Conservation (phyloP, 257 asterid genomes). For the Paulownia fortunei region DNA sequence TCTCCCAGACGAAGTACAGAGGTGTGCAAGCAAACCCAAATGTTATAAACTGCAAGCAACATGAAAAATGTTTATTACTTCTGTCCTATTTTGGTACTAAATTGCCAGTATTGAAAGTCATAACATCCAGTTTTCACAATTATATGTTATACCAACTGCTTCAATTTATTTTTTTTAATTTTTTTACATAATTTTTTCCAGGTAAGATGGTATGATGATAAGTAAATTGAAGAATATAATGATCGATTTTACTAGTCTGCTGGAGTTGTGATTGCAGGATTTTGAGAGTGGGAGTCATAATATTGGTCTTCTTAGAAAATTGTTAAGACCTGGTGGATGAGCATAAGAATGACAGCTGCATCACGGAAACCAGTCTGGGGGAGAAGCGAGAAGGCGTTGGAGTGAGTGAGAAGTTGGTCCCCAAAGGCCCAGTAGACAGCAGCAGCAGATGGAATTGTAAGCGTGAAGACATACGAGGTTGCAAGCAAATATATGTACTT, state of each 20-base stretch:
- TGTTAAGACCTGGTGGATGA: constrained; percentile 42
- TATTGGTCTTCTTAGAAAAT: neutral
- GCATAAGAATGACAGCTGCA: constrained; percentile 48
- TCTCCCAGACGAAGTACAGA: constrained; percentile 44
- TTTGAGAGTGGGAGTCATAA: too few relatives aligned
- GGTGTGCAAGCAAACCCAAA: constrained; percentile 54
- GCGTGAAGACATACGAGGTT: constrained; percentile 41
- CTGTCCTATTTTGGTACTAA: neutral
- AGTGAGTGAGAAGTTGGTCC: constrained; percentile 38
- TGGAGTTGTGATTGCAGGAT: too few relatives aligned
- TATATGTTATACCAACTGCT: neutral
- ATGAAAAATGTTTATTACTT: neutral
- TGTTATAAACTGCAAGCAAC: constrained; percentile 46
- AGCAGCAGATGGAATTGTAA: constrained; percentile 44
- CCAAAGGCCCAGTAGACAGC: constrained; percentile 52
- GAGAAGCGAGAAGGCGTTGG: constrained; percentile 44
- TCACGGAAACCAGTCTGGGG: constrained; percentile 38
- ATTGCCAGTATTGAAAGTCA: neutral
- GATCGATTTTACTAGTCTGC: too few relatives aligned
- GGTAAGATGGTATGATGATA: too few relatives aligned
- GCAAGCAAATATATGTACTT: constrained; percentile 42
- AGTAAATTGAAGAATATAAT: too few relatives aligned
- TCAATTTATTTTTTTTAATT: too few relatives aligned
- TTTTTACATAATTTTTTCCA: too few relatives aligned
- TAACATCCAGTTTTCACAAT: neutral